Evolutionary conservation across 371 early-diverging fungal genomes (phyloP), one percentile per base, ranked within the genome.

Genomic region (Mucor mucedo): DNA sequence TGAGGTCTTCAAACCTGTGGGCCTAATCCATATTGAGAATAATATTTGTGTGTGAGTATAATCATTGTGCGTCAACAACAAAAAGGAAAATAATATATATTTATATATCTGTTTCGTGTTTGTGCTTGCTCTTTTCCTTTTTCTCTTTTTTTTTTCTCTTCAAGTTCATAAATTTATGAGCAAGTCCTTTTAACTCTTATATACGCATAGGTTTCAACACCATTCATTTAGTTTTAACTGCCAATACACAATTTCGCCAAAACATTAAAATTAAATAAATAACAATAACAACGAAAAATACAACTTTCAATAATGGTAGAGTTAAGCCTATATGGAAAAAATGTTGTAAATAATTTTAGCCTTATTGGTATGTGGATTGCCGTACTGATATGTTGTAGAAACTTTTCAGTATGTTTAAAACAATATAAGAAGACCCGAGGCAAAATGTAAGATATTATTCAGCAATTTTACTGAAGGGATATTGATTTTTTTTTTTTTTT

Each of bases 351-450:
- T 54, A 69, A 74, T 45, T 55, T 80, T n/a, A 77, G 69, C 49
- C 69, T 80, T 60, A 70, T 80, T 58, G 74, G 76, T 29, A 80
- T 78, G 78, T 80, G 80, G 80, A 57, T 80, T 13, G 68, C 76
- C 27, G 78, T 76, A 30, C 57, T 76, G 16, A 60, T 77, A 3
- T 76, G 71, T 27, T 66, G 67, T 52, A 62, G 78, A 53, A 80
- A 80, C 35, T 73, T 70, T 27, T 30, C 65, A 21, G 66, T 76
- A 2, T 76, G 80, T 28, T 67, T 61, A 40, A 48, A 68, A 16
- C 80, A 80, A 59, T 80, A 72, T 33, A 47, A 21, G 65, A 62
- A 76, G 44, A 80, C 80, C 14, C 66, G 62, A 42, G 80, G 80
- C 2, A 70, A 69, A 58, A 80, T 80, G 80, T 80, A 71, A 66